A percentile compares a stretch with the other conserved stretches of the same genome.
phyloP scores from a whole-genome alignment of 2,329 filamentous ascomycete genomes.

The Cladobotryum mycophilum region DNA sequence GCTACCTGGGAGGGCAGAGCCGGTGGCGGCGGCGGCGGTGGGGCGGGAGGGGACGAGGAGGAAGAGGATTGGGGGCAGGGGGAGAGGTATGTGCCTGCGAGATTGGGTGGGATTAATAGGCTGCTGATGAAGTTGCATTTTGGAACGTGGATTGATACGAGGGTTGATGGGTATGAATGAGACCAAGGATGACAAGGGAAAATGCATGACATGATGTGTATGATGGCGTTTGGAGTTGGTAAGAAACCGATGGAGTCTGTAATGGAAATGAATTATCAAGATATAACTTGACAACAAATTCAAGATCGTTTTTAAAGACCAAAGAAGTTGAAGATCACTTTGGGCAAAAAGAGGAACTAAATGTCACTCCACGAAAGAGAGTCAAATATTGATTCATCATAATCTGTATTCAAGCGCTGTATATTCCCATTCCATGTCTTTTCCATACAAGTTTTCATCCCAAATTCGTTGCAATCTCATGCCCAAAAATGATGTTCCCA shows the following conservation, averaged over 20 bases:
- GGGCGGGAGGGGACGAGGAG: slow-evolving; percentile 2
- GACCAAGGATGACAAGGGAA: neutral
- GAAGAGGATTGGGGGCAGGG: slow-evolving; percentile 10
- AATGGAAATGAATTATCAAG: too few relatives aligned
- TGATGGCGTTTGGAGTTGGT: neutral
- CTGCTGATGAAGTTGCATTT: slow-evolving; percentile 88
- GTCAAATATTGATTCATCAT: too few relatives aligned
- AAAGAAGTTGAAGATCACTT: too few relatives aligned
- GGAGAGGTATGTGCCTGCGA: slow-evolving; percentile 56
- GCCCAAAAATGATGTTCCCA: too few relatives aligned
- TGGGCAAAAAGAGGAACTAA: neutral
- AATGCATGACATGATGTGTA: neutral
- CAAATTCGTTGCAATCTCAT: too few relatives aligned
- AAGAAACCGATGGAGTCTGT: too few relatives aligned
- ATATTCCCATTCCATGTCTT: too few relatives aligned
- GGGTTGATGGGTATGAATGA: slow-evolving; percentile 15
- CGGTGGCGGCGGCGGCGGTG: slow-evolving; percentile 1
- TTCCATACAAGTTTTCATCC: too few relatives aligned
- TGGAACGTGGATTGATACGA: slow-evolving; percentile 47
- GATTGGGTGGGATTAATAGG: slow-evolving; percentile 74
- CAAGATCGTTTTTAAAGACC: too few relatives aligned
- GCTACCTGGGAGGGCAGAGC: slow-evolving; percentile 36
- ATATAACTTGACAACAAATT: neutral
- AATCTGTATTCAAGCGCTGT: too few relatives aligned
- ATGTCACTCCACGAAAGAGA: too few relatives aligned